Base-by-base conservation (phyloP, 257 asterid genomes). In the Leonotis leonurus region DNA sequence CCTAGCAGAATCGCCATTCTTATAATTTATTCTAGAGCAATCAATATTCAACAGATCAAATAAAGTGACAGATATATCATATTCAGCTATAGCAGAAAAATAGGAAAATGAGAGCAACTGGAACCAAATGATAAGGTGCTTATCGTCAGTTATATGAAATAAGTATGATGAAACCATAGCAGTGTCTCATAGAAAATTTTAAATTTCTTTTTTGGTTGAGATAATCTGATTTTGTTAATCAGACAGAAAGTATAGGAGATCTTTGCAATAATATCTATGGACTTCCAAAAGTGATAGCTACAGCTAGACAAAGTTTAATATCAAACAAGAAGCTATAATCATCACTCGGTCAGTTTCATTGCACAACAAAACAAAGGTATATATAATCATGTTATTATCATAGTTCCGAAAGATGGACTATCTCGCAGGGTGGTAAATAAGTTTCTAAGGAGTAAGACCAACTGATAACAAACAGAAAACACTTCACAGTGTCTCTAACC, bases 401-500 rank as follows among this genome's bases (percentile, higher is more conserved):
- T 41, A 45, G 27, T 56, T 20, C 57, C 17, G 27, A 44, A 22
- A 22, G 8, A 49, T 24, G 70, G 55, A 75, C 70, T 57, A 40
- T 50, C 17, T 58, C 9, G 37, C 45, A 25, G 36, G 13, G 18
- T 32, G 46, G 39, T 48, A 50, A 49, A 20, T 35, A 45, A 63
- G 18, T 32, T 30, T 36, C 59, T 26, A 27, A 45, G 13, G n/a
- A n/a, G n/a, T n/a, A 36, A 60, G 69, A 36, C 40, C 13, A 73
- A 40, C 1, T 50, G 21, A 8, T 21, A 43, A 68, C 39, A 55
- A 69, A 30, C 33, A 48, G 0, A n/a, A n/a, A 27, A 30, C 46
- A 67, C 50, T 69, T 13, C 53, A 53, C 45, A 25, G 48, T 27
- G 54, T 63, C 43, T 20, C 70, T 8, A 20, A 89, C 99, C 99